Conservation (phyloP, 345 rosid genomes). For the Nasturtium officinale region DNA sequence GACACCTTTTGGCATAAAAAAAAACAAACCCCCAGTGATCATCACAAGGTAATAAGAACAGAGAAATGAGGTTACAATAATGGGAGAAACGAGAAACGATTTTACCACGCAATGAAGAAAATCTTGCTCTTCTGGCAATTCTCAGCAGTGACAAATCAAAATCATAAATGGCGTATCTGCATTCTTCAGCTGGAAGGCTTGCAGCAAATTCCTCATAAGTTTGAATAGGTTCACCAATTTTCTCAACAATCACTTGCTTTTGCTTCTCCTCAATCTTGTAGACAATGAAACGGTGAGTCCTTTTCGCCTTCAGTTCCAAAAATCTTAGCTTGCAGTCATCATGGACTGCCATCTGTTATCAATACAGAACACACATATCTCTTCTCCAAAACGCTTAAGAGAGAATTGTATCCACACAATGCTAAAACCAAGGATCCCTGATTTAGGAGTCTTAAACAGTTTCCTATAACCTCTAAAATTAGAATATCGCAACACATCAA, state of each 20-base stretch:
- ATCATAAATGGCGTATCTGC: slow-evolving; percentile 48
- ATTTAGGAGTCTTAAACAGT: neutral
- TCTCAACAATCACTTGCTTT: slow-evolving; percentile 59
- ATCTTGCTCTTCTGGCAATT: slow-evolving; percentile 59
- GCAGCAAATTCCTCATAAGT: slow-evolving; percentile 54
- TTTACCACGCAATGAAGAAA: slow-evolving; percentile 62
- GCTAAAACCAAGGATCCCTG: slow-evolving; percentile 3
- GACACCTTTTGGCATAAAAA: slow-evolving; percentile 45
- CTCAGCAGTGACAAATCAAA: slow-evolving; percentile 65
- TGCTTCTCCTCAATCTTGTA: slow-evolving; percentile 63
- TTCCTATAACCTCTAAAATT: neutral
- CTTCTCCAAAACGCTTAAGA: slow-evolving; percentile 6
- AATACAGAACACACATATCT: slow-evolving; percentile 17
- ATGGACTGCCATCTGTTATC: slow-evolving; percentile 58
- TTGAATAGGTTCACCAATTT: slow-evolving; percentile 55
- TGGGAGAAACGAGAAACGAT: neutral
- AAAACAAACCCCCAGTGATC: slow-evolving; percentile 6
- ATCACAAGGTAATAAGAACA: neutral
- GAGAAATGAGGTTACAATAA: neutral
- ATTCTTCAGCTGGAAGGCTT: slow-evolving; percentile 57
- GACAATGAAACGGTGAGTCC: slow-evolving; percentile 57
- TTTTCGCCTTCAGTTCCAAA: slow-evolving; percentile 58
- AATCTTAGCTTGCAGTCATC: slow-evolving; percentile 64
- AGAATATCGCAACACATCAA: neutral
- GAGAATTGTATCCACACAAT: neutral